Percentiles rank a stretch among this genome's conserved stretches.
These are phyloP conservation scores for Debaryomyces coudertii DNA, from an alignment of 1,139 yeast species.

Conservation along the genomic window DNA sequence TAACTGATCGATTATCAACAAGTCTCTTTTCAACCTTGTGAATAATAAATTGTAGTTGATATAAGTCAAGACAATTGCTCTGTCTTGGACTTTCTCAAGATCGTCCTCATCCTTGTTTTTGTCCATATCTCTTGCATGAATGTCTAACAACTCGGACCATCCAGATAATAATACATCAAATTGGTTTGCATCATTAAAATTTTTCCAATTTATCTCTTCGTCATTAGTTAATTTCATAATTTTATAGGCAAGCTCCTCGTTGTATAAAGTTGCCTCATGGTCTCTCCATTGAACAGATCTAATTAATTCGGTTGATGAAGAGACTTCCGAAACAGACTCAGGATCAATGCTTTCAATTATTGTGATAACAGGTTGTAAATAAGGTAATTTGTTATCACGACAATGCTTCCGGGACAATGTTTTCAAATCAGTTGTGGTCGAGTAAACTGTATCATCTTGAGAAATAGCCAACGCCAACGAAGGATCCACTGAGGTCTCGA, in stretches of 20 bases:
- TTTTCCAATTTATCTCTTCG: conserved; percentile 26
- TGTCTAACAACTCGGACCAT: conserved; percentile 44
- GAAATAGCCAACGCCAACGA: conserved; percentile 61
- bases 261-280: conserved; percentile 68
- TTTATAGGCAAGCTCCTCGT: conserved; percentile 71
- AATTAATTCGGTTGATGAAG: conserved; percentile 31
- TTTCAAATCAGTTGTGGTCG: conserved; percentile 46
- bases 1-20: conserved; percentile 46
- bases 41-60: conserved; percentile 69
- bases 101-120: conserved; percentile 49
- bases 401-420: conserved; percentile 50
- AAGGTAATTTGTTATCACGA: conserved; percentile 36
- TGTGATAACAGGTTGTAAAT: conserved; percentile 39
- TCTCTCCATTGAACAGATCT: conserved; percentile 66
- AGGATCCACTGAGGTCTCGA: conserved; percentile 69
- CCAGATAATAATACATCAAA: conserved; percentile 38
- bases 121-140: conserved; percentile 54
- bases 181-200: conserved; percentile 26
- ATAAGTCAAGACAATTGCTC: conserved; percentile 75
- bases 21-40: conserved; percentile 74
- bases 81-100: conserved; percentile 63
- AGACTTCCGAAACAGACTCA: conserved; percentile 41
- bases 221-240: conserved; percentile 48
- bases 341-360: conserved; percentile 45
- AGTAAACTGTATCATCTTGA: conserved; percentile 33